Base-by-base conservation (phyloP, 2,329 filamentous ascomycete genomes). In the Alternaria viburni region DNA sequence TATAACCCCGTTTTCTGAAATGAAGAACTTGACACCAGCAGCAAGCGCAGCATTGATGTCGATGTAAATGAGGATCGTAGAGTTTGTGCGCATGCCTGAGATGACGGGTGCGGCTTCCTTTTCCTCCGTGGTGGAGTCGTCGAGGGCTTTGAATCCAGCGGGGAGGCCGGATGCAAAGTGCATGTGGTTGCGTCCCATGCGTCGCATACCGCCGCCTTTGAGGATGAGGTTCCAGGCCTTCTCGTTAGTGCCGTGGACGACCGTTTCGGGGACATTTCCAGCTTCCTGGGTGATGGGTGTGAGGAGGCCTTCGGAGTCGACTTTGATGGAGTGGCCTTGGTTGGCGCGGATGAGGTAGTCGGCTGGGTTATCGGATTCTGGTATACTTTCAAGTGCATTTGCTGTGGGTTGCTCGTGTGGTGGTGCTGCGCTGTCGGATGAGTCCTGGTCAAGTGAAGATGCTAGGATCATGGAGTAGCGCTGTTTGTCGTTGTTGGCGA, bases 271-370 rank as follows among this genome's bases (percentile, higher is more conserved):
- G 1, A 94, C 71, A 65, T 87, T 87, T 23, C 74, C 85, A 7
- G 77, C 81, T 32, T 86, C 85, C 1, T 51, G 19, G 0, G 74
- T 89, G 61, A 97, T 84, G 7, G 90, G 89, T 19, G 84, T 86
- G 4, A 97, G 87, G 3, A 96, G 86, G 0, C 86, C 86, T 50
- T 90, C 88, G n/a, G 88, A 88, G 26, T 92, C 90, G 36, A 90
- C 82, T 74, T 89, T 88, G 76, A 99, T 92, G 72, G 89, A 93
- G 83, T 98, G 96, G 58, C 96, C 96, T 82, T 98, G 96, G 76
- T 96, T 97, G 26, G 96, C 96, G 74, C 96, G 93, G 81, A 99
- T 97, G 30, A 96, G 85, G 83, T 90, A 97, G 78, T 91, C 85
- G 0, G 85, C 79, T 0, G 92, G 86, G 54, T 91, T 83, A 9